Evolutionary conservation across 768 basidiomycete species (phyloP).

Genomic region (Russula compacta): DNA sequence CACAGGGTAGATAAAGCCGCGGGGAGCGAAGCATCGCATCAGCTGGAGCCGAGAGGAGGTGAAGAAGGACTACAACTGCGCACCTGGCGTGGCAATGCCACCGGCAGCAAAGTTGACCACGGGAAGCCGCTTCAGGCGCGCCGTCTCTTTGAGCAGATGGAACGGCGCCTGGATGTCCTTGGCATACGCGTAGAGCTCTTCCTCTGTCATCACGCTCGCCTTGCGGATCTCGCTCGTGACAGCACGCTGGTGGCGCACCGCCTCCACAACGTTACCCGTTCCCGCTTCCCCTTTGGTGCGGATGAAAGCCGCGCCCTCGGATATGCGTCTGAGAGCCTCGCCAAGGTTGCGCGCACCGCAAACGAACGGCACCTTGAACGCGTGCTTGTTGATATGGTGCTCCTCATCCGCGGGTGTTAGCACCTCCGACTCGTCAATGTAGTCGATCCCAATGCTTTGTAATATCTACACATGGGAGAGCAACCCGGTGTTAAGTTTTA

Average conservation of each 20-base stretch:
- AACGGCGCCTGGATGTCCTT: conserved; percentile 91
- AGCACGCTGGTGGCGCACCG: conserved; percentile 84
- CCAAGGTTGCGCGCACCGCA: conserved; percentile 94
- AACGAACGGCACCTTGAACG: conserved; percentile 91
- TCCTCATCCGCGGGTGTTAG: conserved; percentile 94
- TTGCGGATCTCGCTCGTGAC: conserved; percentile 79
- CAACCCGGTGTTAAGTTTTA: not conserved
- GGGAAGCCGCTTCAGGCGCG: conserved; percentile 84
- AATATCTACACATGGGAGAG: conserved; percentile 51
- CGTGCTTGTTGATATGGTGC: conserved; percentile 94
- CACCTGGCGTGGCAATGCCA: conserved; percentile 86
- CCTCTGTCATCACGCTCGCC: conserved; percentile 83
- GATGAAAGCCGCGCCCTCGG: conserved; percentile 97
- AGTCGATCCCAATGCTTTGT: conserved; percentile 91
- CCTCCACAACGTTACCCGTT: conserved; percentile 86
- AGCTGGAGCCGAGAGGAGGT: not conserved
- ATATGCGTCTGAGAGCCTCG: conserved; percentile 91
- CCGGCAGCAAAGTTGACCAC: conserved; percentile 98
- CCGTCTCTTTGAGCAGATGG: conserved; percentile 92
- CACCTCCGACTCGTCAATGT: conserved; percentile 93
- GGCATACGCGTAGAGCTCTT: conserved; percentile 89
- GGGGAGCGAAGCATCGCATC: not conserved
- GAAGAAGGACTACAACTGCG: conserved; percentile 11
- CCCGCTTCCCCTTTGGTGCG: conserved; percentile 94
- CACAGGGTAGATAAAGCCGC: conserved; percentile 12